phyloP scores from a whole-genome alignment of 1,284 basidiomycete species.

The Microbotryum violaceum region DNA sequence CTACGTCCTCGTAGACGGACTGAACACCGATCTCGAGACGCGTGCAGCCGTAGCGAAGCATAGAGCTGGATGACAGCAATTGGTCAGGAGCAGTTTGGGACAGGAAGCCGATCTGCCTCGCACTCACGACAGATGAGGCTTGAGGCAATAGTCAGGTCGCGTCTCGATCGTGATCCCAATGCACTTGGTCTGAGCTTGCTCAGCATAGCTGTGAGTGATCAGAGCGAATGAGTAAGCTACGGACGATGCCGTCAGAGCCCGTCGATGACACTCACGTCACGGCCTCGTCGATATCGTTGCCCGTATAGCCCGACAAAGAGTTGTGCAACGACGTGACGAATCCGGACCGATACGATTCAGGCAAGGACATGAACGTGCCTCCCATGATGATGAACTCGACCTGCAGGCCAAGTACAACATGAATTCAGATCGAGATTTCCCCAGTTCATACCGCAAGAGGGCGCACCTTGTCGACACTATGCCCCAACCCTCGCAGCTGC shows the following conservation, averaged over 20 bases:
- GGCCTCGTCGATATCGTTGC: constrained; percentile 88
- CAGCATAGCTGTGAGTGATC: constrained; percentile 61
- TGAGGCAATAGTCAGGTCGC: constrained; percentile 93
- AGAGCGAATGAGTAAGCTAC: neutral
- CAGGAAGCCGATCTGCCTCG: neutral
- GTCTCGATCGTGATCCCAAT: constrained; percentile 99
- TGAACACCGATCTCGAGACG: constrained; percentile 97
- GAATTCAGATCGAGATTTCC: too few species aligned
- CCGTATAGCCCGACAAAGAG: constrained; percentile 89
- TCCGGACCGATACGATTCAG: constrained; percentile 85
- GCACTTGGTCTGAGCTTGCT: constrained; percentile 94
- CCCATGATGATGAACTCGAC: constrained; percentile 99
- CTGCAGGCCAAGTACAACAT: constrained; percentile 41
- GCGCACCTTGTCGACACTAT: constrained; percentile 88
- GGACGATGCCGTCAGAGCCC: too few species aligned
- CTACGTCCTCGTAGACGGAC: constrained; percentile 98
- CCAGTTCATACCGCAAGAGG: too few species aligned
- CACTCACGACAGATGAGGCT: constrained; percentile 77
- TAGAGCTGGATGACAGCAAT: constrained; percentile 56
- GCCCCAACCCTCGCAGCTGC: constrained; percentile 87
- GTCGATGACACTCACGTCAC: constrained; percentile 53
- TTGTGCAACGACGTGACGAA: constrained; percentile 97
- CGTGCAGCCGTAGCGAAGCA: constrained; percentile 98
- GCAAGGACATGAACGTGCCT: constrained; percentile 99
- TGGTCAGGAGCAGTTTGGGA: neutral